Evolutionary conservation across 768 basidiomycete genomes (phyloP).

Genomic region (Leccinum rimulosum): DNA sequence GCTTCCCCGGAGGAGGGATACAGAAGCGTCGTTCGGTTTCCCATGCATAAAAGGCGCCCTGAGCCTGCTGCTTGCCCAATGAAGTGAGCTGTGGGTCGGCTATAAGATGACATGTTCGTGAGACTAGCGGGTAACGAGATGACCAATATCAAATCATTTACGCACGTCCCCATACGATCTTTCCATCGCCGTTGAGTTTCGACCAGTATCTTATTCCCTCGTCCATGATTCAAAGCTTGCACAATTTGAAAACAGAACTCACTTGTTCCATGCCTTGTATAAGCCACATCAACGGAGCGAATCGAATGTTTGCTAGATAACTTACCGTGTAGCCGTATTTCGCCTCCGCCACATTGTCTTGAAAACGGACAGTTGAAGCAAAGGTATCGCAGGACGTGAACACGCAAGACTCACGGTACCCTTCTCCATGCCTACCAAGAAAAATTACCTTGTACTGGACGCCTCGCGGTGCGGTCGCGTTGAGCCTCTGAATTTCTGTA

Average conservation of each 20-base stretch:
- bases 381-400: not conserved
- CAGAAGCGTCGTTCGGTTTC: not conserved
- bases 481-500: constrained; percentile 36
- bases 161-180: constrained; percentile 67
- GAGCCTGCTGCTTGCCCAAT: constrained; percentile 54
- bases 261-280: constrained; percentile 1
- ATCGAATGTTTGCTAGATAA: not conserved
- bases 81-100: constrained; percentile 49
- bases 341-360: constrained; percentile 65
- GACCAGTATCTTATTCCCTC: constrained; percentile 44
- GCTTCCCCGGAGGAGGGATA: constrained; percentile 1
- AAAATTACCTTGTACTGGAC: constrained; percentile 51
- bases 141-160: not conserved
- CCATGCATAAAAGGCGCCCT: constrained; percentile 10
- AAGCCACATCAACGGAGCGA: not conserved
- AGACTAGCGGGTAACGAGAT: not conserved
- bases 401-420: constrained; percentile 5
- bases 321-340: constrained; percentile 56
- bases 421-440: constrained; percentile 62
- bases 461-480: not conserved
- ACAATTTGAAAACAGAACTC: not conserved
- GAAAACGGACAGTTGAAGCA: not conserved
- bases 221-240: not conserved
- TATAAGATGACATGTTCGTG: not conserved
- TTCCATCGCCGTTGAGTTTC: constrained; percentile 41